Conservation (phyloP, 208 protist genomes). For the Trypanosoma avium region DNA sequence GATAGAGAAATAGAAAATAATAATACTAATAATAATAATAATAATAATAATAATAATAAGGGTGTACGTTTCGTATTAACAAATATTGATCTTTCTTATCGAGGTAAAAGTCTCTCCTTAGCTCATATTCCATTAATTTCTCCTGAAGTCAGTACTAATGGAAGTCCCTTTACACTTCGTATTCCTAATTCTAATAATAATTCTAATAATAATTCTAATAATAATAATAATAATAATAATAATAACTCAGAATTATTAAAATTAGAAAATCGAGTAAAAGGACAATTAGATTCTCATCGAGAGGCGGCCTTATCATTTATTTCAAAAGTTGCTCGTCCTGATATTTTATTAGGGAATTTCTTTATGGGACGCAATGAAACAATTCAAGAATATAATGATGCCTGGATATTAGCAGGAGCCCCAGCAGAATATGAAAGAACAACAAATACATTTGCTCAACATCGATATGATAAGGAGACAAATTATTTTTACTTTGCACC, state of each 20-base stretch:
- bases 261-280: slow-evolving; percentile 17
- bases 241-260: not conserved
- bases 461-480: slow-evolving; percentile 41
- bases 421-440: slow-evolving; percentile 65
- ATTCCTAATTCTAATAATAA: too few species aligned
- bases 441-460: slow-evolving; percentile 63
- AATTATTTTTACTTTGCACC: slow-evolving; percentile 81
- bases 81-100: slow-evolving; percentile 75
- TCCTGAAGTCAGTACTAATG: slow-evolving; percentile 57
- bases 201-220: too few species aligned
- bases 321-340: slow-evolving; percentile 47
- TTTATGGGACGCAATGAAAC: slow-evolving; percentile 49
- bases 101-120: slow-evolving; percentile 70
- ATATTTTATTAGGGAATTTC: slow-evolving; percentile 69
- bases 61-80: slow-evolving; percentile 37
- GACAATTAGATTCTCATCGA: slow-evolving; percentile 60
- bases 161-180: slow-evolving; percentile 64
- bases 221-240: too few species aligned
- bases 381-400: slow-evolving; percentile 61
- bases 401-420: slow-evolving; percentile 63
- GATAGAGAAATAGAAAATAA: not conserved
- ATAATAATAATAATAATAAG: not conserved
- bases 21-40: not conserved
- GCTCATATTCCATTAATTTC: slow-evolving; percentile 32
- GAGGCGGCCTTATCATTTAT: slow-evolving; percentile 59